A percentile compares a stretch with the other conserved stretches of the same genome.
Evolutionary conservation across 1,139 yeast species (phyloP).

Genomic region (Blastobotrys elegans): DNA sequence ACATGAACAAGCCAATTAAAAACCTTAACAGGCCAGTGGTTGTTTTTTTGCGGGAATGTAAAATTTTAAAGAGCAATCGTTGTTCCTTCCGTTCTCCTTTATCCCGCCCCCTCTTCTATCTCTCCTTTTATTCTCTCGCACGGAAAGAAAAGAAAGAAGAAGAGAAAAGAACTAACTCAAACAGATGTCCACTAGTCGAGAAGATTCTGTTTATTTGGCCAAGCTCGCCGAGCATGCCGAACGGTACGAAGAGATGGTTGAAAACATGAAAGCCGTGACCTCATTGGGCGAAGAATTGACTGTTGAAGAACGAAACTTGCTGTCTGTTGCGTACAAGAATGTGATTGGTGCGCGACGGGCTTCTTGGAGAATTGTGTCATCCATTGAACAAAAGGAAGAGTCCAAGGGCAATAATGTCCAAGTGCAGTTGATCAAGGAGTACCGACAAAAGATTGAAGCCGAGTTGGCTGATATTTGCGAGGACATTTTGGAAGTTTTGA

Average conservation of each 20-base stretch:
- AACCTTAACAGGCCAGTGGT: no score
- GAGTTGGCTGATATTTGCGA: conserved; percentile 93
- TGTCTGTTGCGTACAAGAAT: conserved; percentile 96
- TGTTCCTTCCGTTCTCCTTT: not conserved
- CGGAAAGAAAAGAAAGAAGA: not conserved
- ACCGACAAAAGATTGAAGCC: conserved; percentile 90
- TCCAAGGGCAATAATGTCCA: conserved; percentile 89
- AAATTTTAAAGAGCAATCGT: no score
- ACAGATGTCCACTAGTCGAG: conserved; percentile 54
- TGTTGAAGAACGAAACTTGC: conserved; percentile 95
- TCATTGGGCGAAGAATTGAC: conserved; percentile 92
- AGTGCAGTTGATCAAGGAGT: conserved; percentile 84
- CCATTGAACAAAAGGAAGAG: conserved; percentile 97
- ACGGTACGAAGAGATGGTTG: conserved; percentile 95
- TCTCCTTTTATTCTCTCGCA: not conserved
- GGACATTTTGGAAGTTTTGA: conserved; percentile 83
- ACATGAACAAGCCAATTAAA: not conserved
- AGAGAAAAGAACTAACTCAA: not conserved
- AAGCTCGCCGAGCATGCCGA: conserved; percentile 99
- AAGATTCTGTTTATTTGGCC: conserved; percentile 97
- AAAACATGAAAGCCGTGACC: conserved; percentile 96
- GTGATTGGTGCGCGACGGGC: conserved; percentile 99
- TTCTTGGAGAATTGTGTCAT: conserved; percentile 97
- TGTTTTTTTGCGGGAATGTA: no score
- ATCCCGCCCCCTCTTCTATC: not conserved